These are phyloP conservation scores for Suhomyces taliae DNA, from an alignment of 1,139 yeast genomes.

Conservation along the genomic window DNA sequence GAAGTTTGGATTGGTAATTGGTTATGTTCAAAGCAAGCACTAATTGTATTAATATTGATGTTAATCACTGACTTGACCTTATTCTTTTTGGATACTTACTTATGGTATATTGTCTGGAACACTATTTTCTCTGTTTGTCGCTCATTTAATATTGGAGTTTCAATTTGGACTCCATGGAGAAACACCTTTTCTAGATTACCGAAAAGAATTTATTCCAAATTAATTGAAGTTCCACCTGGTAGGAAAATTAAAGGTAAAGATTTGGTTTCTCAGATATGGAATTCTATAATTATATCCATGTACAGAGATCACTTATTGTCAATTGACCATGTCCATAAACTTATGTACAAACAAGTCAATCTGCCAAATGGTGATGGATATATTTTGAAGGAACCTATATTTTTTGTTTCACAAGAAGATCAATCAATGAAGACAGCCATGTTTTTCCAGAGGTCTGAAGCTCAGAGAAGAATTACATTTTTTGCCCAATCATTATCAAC, in stretches of 20 bases:
- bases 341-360: constrained; percentile 42
- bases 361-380: constrained; percentile 26
- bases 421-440: constrained; percentile 36
- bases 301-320: constrained; percentile 56
- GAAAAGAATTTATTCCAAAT: constrained; percentile 48
- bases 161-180: constrained; percentile 61
- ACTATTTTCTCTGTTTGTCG: constrained; percentile 50
- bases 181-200: constrained; percentile 53
- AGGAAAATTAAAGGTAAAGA: constrained; percentile 32
- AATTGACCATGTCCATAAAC: constrained; percentile 48
- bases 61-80: constrained; percentile 45
- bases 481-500: constrained; percentile 57
- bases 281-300: constrained; percentile 55
- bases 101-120: constrained; percentile 59
- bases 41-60: constrained; percentile 38
- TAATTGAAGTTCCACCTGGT: constrained; percentile 34
- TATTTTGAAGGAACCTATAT: constrained; percentile 44
- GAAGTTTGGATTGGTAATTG: constrained; percentile 43
- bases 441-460: constrained; percentile 43
- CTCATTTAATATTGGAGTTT: constrained; percentile 51
- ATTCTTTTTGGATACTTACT: constrained; percentile 53
- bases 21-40: constrained; percentile 42
- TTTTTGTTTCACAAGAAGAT: constrained; percentile 54
- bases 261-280: constrained; percentile 52
- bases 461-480: constrained; percentile 51